A percentile compares a stretch with the other conserved stretches of the same genome.
phyloP scores from a whole-genome alignment of 768 basidiomycete genomes.

The Lactifluus echinatus region DNA sequence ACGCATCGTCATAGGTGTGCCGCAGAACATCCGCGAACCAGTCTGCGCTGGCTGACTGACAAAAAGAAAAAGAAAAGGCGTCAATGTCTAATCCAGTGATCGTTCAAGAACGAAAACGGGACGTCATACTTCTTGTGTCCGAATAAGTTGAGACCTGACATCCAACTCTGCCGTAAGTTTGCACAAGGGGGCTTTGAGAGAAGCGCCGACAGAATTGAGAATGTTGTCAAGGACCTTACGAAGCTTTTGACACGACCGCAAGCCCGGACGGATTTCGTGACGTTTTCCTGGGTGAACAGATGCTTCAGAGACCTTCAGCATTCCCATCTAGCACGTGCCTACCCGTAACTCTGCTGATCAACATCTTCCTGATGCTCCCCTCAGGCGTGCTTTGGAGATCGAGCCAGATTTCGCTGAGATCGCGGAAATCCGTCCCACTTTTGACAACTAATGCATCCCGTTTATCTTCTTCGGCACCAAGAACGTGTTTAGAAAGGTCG shows the following conservation, averaged over 20 bases:
- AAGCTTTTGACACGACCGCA: conserved; percentile 37
- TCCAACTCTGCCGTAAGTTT: conserved; percentile 59
- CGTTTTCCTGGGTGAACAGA: conserved; percentile 45
- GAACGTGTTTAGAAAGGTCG: conserved; percentile 39
- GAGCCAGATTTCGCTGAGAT: conserved; percentile 67
- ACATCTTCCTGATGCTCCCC: conserved; percentile 54
- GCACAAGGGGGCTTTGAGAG: conserved; percentile 71
- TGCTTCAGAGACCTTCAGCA: background rate
- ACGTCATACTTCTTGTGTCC: conserved; percentile 56
- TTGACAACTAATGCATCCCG: conserved; percentile 71
- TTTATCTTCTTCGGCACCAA: conserved; percentile 64
- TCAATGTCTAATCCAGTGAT: background rate
- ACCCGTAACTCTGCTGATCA: conserved; percentile 60
- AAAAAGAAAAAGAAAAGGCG: too few species aligned
- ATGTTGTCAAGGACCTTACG: conserved; percentile 50
- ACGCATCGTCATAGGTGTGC: conserved; percentile 72
- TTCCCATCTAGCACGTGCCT: conserved; percentile 7
- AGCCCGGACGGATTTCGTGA: conserved; percentile 51
- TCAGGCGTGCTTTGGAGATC: conserved; percentile 50
- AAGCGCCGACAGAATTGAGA: conserved; percentile 57
- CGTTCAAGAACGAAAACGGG: background rate
- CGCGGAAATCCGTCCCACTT: conserved; percentile 85
- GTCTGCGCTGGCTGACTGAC: conserved; percentile 60
- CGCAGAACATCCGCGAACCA: conserved; percentile 82
- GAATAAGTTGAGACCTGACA: conserved; percentile 63